A percentile compares a stretch with the other conserved stretches of the same genome.
phyloP scores from a whole-genome alignment of 225 moss, liverwort and hornwort genomes.

The Straminergon stramineum region DNA sequence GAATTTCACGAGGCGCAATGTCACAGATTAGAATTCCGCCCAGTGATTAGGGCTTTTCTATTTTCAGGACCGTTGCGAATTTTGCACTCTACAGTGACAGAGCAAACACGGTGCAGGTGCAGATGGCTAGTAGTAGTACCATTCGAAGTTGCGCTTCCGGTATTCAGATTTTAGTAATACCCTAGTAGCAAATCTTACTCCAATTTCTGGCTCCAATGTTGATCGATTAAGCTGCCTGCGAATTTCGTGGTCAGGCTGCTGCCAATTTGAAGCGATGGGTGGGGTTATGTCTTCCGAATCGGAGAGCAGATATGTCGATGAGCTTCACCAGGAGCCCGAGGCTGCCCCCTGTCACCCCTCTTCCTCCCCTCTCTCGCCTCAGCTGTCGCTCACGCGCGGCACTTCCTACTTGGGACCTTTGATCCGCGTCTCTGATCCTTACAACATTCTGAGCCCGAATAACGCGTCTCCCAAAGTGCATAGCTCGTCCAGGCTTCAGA shows the following conservation, averaged over 20 bases:
- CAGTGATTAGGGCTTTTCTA: not conserved
- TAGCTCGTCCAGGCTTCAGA: constrained; percentile 34
- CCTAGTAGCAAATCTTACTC: not conserved
- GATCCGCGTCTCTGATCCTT: constrained; percentile 63
- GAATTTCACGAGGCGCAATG: not conserved
- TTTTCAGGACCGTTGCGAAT: not conserved
- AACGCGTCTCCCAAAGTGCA: constrained; percentile 30
- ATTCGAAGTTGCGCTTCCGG: not conserved
- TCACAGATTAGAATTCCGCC: not conserved
- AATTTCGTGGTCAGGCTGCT: not conserved
- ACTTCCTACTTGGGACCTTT: constrained; percentile 54
- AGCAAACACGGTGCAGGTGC: not conserved
- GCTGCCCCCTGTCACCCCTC: constrained; percentile 43
- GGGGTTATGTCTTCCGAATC: constrained; percentile 40
- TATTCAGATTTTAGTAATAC: not conserved
- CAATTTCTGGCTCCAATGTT: not conserved
- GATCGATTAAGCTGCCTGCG: not conserved
- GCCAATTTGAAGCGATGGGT: constrained; percentile 24
- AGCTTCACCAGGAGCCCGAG: constrained; percentile 65
- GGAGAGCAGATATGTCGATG: constrained; percentile 13
- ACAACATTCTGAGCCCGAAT: constrained; percentile 46
- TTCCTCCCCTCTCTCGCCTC: constrained; percentile 63
- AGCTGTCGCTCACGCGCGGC: constrained; percentile 39
- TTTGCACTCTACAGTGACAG: not conserved
- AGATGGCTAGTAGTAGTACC: not conserved